Conservation (phyloP, 148 eudicot genomes). For the Chenopodium berlandieri region DNA sequence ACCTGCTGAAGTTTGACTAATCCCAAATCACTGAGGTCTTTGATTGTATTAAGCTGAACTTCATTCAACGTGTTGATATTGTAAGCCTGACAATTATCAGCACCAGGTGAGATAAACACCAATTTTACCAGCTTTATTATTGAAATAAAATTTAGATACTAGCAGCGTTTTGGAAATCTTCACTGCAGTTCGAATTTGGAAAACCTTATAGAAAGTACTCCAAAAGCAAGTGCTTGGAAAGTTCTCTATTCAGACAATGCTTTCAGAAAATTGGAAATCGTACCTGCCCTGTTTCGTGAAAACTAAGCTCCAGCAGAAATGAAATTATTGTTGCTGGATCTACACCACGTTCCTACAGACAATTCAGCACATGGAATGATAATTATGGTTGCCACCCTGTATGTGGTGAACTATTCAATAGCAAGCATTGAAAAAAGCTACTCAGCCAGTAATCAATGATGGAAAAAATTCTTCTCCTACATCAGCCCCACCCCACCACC, state of each 20-base stretch:
- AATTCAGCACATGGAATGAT: conserved; percentile 24
- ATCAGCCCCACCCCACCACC: neutral
- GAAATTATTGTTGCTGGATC: conserved; percentile 87
- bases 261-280: neutral
- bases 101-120: neutral
- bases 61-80: conserved; percentile 74
- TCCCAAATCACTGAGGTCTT: conserved; percentile 93
- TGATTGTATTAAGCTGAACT: conserved; percentile 56
- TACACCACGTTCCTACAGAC: conserved; percentile 74
- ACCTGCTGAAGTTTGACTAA: conserved; percentile 95
- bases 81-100: conserved; percentile 55
- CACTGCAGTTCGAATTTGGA: neutral
- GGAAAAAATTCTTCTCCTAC: neutral
- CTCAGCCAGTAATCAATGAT: neutral
- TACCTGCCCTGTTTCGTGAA: conserved; percentile 97
- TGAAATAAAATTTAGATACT: neutral
- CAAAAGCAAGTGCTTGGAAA: neutral
- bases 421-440: neutral
- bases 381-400: conserved; percentile 10
- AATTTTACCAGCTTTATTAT: neutral
- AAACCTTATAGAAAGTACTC: neutral
- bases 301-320: conserved; percentile 93
- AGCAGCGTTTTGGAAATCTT: neutral
- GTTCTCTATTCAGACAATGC: neutral
- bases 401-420: neutral